Evolutionary conservation across 2,329 filamentous ascomycete species (phyloP), one percentile per base, ranked within the genome.

Genomic region (Claviceps monticola): DNA sequence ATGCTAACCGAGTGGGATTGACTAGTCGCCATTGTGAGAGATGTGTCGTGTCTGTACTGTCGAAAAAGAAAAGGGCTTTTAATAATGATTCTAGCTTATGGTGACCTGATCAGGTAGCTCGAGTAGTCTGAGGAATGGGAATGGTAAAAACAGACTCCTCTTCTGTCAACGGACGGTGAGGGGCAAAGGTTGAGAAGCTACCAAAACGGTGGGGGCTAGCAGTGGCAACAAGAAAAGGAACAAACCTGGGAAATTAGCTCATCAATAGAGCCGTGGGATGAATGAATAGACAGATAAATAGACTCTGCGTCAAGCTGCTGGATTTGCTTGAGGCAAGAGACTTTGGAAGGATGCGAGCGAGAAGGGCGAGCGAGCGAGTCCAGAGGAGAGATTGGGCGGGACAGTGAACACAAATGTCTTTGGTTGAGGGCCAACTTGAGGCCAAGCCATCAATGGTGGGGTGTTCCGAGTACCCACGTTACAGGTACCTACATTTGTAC

Each of bases 1-100:
- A 65, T 67, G 66, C 66, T 68, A 55, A 66, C 61, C 52, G 62
- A 58, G 49, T 62, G 64, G 50, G 62, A 62, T 55, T 62, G 64
- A 54, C 57, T 58, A 55, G 63, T 60, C 57, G 65, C 54, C 65
- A 69, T 68, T 56, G 54, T 64, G 56, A 53, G 45, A 47, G 44
- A 49, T n/a, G 9, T n/a, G 36, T 48, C 47, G 47, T 11, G 37
- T 48, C 53, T 45, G 38, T 9, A 53, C 49, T 46, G 53, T 49
- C 8, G 2, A 39, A 29, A 44, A 41, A 37, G 4, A 23, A 49
- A 43, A 6, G 48, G 23, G 26, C 16, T 9, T 9, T 49, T 23
- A 41, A 29, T 36, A 26, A 14, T 43, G 38, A 19, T 36, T 49
- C 38, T 49, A 36, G 23, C 23, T 19, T 16, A 42, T 34, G 16